A percentile compares a stretch with the other conserved stretches of the same genome.
These are phyloP conservation scores for Sugiyamaella qingdaonensis DNA, from an alignment of 805 yeast genomes.

Conservation along the genomic window DNA sequence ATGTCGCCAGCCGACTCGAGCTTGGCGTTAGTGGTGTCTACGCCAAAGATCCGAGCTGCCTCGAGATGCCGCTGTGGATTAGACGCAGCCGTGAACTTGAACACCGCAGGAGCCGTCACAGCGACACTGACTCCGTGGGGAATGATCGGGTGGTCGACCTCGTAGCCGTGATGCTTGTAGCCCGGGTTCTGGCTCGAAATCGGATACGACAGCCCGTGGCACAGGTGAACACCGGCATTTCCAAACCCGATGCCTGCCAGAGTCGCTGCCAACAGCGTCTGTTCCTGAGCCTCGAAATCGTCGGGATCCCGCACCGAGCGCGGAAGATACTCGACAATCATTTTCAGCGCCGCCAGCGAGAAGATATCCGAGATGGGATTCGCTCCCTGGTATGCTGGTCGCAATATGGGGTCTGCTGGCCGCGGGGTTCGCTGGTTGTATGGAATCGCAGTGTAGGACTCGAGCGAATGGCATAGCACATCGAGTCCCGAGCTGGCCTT, in stretches of 20 bases:
- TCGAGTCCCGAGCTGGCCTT: constrained; percentile 43
- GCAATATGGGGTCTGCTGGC: constrained; percentile 34
- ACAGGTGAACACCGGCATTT: constrained; percentile 42
- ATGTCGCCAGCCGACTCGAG: constrained; percentile 37
- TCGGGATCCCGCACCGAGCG: constrained; percentile 38
- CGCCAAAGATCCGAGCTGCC: constrained; percentile 37
- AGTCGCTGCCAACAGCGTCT: constrained; percentile 43
- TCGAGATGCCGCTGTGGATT: constrained; percentile 38
- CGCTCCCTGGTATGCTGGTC: constrained; percentile 43
- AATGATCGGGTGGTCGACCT: constrained; percentile 38
- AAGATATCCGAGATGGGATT: constrained; percentile 44
- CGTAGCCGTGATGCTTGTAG: constrained; percentile 36
- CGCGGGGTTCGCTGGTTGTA: constrained; percentile 37
- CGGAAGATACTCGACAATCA: constrained; percentile 40
- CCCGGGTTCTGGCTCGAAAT: constrained; percentile 36
- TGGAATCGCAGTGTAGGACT: constrained; percentile 45
- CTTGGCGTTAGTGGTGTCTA: constrained; percentile 33
- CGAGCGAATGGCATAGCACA: constrained; percentile 43
- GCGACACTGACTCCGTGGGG: constrained; percentile 46
- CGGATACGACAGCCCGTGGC: constrained; percentile 42
- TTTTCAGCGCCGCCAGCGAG: constrained; percentile 39
- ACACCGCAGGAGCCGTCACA: constrained; percentile 43
- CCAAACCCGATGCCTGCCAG: constrained; percentile 46
- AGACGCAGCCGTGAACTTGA: constrained; percentile 37
- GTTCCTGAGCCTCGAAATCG: constrained; percentile 41